Conservation (phyloP, 2,329 filamentous ascomycete genomes). For the Pseudogymnoascus sp. region DNA sequence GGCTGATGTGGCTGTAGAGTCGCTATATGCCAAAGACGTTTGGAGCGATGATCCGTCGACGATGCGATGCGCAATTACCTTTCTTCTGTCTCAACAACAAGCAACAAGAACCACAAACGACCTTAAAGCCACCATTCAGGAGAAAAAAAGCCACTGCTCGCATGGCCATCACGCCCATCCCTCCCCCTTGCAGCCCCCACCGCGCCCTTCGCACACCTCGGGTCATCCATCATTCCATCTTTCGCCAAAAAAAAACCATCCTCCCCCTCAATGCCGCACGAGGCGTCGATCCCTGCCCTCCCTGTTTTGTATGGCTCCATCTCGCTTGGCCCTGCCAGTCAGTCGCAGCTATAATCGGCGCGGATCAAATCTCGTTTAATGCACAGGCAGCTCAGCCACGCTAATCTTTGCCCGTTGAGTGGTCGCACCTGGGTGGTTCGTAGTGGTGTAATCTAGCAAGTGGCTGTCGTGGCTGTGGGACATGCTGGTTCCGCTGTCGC, state of each 20-base stretch:
- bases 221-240: not conserved
- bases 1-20: no score
- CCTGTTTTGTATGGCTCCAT: not conserved
- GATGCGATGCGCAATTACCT: not conserved
- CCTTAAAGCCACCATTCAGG: not conserved
- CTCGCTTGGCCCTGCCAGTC: no score
- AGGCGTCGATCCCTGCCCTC: not conserved
- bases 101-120: not conserved
- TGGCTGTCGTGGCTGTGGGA: not conserved
- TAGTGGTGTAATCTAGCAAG: not conserved
- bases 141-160: not conserved
- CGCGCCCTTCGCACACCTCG: not conserved
- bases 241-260: no score
- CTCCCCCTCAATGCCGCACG: not conserved
- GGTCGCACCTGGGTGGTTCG: not conserved
- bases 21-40: not conserved
- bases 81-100: not conserved
- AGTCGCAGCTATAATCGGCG: not conserved
- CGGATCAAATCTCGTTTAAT: not conserved
- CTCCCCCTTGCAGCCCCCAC: not conserved
- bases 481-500: not conserved
- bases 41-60: not conserved
- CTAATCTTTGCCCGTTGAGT: not conserved
- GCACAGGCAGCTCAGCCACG: not conserved
- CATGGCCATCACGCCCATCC: not conserved